These are phyloP conservation scores for Phytophthora vignae DNA, from an alignment of 352 stramenopile species.

Conservation along the genomic window DNA sequence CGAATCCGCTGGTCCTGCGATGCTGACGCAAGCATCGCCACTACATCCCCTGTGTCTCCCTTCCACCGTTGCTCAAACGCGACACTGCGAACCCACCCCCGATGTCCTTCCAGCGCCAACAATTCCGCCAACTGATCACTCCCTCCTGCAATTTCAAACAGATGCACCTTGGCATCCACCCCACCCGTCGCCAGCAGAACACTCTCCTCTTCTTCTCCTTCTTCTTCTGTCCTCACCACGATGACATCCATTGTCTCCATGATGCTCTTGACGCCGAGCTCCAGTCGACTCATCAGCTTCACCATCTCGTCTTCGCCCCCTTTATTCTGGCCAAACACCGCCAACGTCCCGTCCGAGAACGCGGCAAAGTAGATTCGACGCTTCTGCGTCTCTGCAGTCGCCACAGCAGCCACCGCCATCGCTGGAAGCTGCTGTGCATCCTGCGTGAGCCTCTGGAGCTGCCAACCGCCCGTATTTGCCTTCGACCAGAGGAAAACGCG, in stretches of 20 bases:
- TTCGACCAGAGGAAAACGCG: conserved; percentile 66
- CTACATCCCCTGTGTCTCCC: not conserved
- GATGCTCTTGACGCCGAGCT: conserved; percentile 55
- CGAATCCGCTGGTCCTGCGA: conserved; percentile 79
- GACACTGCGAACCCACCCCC: conserved; percentile 74
- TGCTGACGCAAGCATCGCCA: conserved; percentile 61
- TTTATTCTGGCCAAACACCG: not conserved
- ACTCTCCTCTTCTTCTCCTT: conserved; percentile 17
- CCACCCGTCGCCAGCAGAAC: conserved; percentile 69
- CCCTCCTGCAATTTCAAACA: conserved; percentile 54
- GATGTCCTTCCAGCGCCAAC: conserved; percentile 64
- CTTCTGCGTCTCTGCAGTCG: conserved; percentile 34
- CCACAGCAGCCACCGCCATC: conserved; percentile 51
- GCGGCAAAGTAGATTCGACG: conserved; percentile 50
- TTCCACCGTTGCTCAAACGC: conserved; percentile 44
- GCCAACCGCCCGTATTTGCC: conserved; percentile 17
- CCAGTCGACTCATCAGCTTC: conserved; percentile 28
- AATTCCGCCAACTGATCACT: conserved; percentile 33
- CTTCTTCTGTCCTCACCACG: conserved; percentile 10
- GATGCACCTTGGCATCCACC: conserved; percentile 74
- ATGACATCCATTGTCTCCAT: conserved; percentile 57
- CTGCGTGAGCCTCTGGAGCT: conserved; percentile 22
- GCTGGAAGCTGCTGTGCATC: conserved; percentile 21
- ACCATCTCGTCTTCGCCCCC: conserved; percentile 2
- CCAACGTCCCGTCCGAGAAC: conserved; percentile 53